These are phyloP conservation scores for Pythium brachiatum DNA, from an alignment of 352 stramenopile genomes.

Conservation along the genomic window DNA sequence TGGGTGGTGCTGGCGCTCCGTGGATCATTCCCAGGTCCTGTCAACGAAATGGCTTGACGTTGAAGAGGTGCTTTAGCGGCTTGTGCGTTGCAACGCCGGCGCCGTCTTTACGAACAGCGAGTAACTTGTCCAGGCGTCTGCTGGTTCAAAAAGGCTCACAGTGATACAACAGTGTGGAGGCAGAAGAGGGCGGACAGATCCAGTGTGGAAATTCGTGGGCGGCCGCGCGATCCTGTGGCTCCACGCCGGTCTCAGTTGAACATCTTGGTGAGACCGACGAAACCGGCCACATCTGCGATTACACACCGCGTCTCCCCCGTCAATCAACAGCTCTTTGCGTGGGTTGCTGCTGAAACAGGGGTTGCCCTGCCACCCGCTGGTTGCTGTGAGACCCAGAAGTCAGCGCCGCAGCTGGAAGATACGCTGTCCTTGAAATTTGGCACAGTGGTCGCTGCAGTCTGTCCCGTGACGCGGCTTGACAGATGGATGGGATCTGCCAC, in stretches of 20 bases:
- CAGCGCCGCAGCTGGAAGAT: constrained; percentile 1
- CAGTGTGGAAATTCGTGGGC: constrained; percentile 7
- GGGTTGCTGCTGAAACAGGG: not conserved
- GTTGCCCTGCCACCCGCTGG: not conserved
- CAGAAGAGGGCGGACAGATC: constrained; percentile 15
- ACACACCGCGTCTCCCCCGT: not conserved
- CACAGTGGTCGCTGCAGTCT: not conserved
- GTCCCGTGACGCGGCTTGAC: not conserved
- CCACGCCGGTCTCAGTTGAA: constrained; percentile 1
- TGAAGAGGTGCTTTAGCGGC: not conserved
- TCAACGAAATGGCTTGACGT: not conserved
- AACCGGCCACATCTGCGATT: constrained; percentile 14
- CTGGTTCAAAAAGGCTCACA: no score
- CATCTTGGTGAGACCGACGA: constrained; percentile 20
- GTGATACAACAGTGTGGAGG: no score
- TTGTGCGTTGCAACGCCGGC: not conserved
- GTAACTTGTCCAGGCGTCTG: not conserved
- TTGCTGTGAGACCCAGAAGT: not conserved
- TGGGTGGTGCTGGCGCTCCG: not conserved
- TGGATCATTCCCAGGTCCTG: not conserved
- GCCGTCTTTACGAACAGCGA: not conserved
- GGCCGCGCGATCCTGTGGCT: not conserved
- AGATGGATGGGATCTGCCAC: constrained; percentile 2
- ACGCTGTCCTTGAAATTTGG: not conserved
- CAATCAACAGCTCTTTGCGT: not conserved